Percentiles rank a stretch among this genome's conserved stretches.
These are phyloP conservation scores for Backusella liffmaniae DNA, from an alignment of 192 early-diverging fungal species.

Conservation along the genomic window DNA sequence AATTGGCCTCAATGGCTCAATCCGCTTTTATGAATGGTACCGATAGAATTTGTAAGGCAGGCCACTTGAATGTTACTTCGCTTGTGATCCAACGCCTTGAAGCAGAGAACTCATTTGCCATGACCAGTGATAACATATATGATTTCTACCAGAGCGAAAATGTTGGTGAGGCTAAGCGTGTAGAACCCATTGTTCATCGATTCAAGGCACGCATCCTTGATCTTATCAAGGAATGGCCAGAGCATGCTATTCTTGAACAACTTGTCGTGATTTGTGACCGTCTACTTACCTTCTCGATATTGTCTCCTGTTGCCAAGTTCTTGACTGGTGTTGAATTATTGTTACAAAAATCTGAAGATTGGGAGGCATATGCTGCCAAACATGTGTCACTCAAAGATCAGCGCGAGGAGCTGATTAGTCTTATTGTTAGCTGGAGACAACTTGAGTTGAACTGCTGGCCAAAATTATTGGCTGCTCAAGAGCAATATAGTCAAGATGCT, in stretches of 20 bases:
- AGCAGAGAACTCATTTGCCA: conserved; percentile 22
- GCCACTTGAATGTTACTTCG: conserved; percentile 22
- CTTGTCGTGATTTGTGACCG: conserved; percentile 61
- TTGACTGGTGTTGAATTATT: conserved; percentile 88
- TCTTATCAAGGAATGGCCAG: conserved; percentile 85
- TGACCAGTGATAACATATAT: conserved; percentile 50
- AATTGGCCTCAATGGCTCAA: conserved; percentile 42
- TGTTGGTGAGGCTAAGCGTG: conserved; percentile 65
- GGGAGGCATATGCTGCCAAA: conserved; percentile 85
- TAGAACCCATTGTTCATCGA: conserved; percentile 59
- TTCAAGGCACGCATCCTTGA: conserved; percentile 58
- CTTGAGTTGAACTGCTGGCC: conserved; percentile 90
- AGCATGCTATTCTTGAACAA: conserved; percentile 84
- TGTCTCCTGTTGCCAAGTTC: conserved; percentile 86
- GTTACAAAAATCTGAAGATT: conserved; percentile 87
- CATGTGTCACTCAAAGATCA: conserved; percentile 74
- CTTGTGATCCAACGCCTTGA: conserved; percentile 25
- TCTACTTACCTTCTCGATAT: conserved; percentile 65
- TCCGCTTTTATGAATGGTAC: conserved; percentile 13
- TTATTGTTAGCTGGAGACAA: conserved; percentile 92
- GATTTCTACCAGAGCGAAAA: conserved; percentile 91
- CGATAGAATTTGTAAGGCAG: conserved; percentile 16
- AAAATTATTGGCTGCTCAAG: conserved; percentile 80
- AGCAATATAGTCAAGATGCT: conserved; percentile 61
- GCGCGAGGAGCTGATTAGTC: conserved; percentile 61